Conservation (phyloP, 2,329 filamentous ascomycete genomes). For the Paramyrothecium sp. region DNA sequence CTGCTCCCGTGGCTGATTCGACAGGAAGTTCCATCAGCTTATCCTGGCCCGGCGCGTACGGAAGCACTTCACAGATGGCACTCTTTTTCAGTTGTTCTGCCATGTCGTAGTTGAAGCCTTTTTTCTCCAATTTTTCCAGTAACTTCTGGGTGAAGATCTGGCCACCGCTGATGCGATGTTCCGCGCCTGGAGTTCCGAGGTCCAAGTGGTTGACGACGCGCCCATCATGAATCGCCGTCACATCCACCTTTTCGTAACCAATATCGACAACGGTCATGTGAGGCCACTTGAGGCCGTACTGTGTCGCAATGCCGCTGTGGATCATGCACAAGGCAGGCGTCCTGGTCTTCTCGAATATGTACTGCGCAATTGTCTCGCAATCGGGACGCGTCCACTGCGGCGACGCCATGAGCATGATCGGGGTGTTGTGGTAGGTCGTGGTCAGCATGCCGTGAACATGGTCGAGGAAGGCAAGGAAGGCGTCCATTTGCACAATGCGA, state of each 20-base stretch:
- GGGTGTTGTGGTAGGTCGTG: conserved; percentile 92
- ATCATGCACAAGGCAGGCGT: conserved; percentile 89
- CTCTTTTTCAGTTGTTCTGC: conserved; percentile 70
- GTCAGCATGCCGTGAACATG: conserved; percentile 89
- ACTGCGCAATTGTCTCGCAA: conserved; percentile 84
- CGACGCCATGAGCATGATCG: conserved; percentile 85
- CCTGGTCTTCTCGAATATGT: conserved; percentile 96
- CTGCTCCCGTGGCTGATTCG: conserved; percentile 32
- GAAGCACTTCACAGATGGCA: conserved; percentile 64
- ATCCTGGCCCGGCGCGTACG: conserved; percentile 46
- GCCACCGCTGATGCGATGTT: conserved; percentile 67
- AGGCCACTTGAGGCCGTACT: conserved; percentile 75
- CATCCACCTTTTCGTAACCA: conserved; percentile 86
- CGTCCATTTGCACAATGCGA: conserved; percentile 84
- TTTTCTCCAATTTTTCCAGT: conserved; percentile 59
- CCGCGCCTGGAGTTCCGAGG: conserved; percentile 55
- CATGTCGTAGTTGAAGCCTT: conserved; percentile 64
- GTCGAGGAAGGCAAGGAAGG: conserved; percentile 89
- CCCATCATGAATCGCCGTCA: conserved; percentile 87
- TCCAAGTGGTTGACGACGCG: conserved; percentile 66
- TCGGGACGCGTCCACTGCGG: conserved; percentile 89
- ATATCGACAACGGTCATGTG: conserved; percentile 88
- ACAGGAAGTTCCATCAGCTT: conserved; percentile 48
- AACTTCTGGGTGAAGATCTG: conserved; percentile 81
- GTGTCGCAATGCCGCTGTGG: conserved; percentile 82